A percentile compares a stretch with the other conserved stretches of the same genome.
Evolutionary conservation across 1,284 basidiomycete species (phyloP).

Genomic region (Cryptococcus depauperatus): DNA sequence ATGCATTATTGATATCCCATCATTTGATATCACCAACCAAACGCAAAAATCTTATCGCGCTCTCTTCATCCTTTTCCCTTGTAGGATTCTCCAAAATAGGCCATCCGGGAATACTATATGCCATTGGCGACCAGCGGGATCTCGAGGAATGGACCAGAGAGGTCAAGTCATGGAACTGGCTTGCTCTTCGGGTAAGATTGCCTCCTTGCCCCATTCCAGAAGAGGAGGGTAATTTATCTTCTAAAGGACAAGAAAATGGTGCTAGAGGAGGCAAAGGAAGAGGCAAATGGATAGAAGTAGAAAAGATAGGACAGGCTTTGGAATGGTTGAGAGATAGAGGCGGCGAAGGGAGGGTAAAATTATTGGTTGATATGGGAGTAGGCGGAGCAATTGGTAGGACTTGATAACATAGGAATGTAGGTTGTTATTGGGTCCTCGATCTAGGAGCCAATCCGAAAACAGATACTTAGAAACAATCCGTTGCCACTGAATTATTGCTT

Average conservation of each 20-base stretch:
- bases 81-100: slow-evolving; percentile 64
- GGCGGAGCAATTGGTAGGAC: no score
- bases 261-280: slow-evolving; percentile 32
- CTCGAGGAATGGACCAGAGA: slow-evolving; percentile 59
- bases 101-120: slow-evolving; percentile 65
- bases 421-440: slow-evolving; percentile 93
- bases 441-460: slow-evolving; percentile 22
- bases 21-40: slow-evolving; percentile 63
- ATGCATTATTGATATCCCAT: slow-evolving; percentile 63
- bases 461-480: neutral
- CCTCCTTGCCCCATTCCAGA: slow-evolving; percentile 18
- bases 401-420: slow-evolving; percentile 96
- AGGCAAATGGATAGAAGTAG: slow-evolving; percentile 51
- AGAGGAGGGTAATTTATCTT: slow-evolving; percentile 26
- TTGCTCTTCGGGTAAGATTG: slow-evolving; percentile 59
- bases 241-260: slow-evolving; percentile 20
- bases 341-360: slow-evolving; percentile 50
- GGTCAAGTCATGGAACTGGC: slow-evolving; percentile 68
- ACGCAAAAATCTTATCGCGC: slow-evolving; percentile 55
- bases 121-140: slow-evolving; percentile 51
- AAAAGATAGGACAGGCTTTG: slow-evolving; percentile 62
- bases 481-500: neutral
- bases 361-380: slow-evolving; percentile 59
- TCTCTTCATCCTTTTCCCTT: slow-evolving; percentile 54
- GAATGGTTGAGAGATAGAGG: slow-evolving; percentile 53